Evolutionary conservation across 116 monocot species (phyloP).

Genomic region (Papilionanthe hybrid): DNA sequence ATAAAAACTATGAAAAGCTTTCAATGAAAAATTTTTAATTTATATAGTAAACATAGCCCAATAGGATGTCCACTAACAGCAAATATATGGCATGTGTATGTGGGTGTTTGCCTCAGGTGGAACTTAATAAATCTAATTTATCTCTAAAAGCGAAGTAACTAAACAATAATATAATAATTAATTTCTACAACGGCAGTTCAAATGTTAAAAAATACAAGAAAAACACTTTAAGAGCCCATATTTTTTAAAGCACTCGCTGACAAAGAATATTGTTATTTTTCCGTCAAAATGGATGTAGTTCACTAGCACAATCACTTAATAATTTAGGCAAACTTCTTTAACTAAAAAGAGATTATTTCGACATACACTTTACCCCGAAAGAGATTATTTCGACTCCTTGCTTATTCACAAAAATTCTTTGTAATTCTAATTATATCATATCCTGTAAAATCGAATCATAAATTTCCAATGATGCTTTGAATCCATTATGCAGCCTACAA

Average conservation of each 20-base stretch:
- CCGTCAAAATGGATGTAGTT: not conserved
- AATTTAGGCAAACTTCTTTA: too few species aligned
- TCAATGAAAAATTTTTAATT: not conserved
- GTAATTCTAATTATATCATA: too few species aligned
- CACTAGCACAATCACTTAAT: not conserved
- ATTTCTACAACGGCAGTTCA: not conserved
- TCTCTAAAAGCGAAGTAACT: not conserved
- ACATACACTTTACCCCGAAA: too few species aligned
- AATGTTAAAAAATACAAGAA: not conserved
- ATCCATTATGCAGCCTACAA: too few species aligned
- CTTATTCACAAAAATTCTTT: too few species aligned
- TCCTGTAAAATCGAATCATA: too few species aligned
- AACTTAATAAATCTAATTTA: not conserved
- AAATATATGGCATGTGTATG: not conserved
- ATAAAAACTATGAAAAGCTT: not conserved
- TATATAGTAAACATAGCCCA: not conserved
- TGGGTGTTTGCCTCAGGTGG: not conserved
- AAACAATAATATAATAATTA: not conserved
- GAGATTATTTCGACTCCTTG: too few species aligned
- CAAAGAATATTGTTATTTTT: not conserved
- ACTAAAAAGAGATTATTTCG: too few species aligned
- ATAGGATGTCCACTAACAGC: not conserved
- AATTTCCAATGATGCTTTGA: too few species aligned
- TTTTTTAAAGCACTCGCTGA: not conserved
- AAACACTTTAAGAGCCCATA: not conserved